Evolutionary conservation across 805 yeast genomes (phyloP).

Genomic region (Cyberlindnera nakhonratchasimensis): DNA sequence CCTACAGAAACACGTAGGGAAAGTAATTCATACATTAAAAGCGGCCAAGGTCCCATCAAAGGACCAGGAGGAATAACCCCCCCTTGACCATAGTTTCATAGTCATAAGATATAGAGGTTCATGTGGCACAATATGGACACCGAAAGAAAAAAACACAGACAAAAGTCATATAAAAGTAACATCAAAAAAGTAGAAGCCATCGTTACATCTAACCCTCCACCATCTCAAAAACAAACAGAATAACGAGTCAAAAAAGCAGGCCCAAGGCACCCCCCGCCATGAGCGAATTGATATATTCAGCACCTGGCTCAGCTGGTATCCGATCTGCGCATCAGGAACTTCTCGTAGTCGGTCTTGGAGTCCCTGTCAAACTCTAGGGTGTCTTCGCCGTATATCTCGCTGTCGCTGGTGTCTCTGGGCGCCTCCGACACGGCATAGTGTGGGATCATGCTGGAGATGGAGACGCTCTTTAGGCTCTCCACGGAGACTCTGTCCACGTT

Average conservation of each 20-base stretch:
- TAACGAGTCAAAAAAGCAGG: too few species aligned
- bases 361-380: slow-evolving; percentile 21
- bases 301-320: neutral
- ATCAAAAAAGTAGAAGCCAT: too few species aligned
- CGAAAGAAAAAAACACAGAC: neutral
- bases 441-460: slow-evolving; percentile 29
- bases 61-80: neutral
- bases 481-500: slow-evolving; percentile 21
- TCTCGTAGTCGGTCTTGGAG: slow-evolving; percentile 22
- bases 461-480: slow-evolving; percentile 23
- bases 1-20: too few species aligned
- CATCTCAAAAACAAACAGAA: too few species aligned
- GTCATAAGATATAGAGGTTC: neutral
- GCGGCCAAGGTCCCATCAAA: neutral
- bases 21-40: slow-evolving; percentile 4
- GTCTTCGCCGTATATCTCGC: slow-evolving; percentile 14
- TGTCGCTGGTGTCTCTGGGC: slow-evolving; percentile 11
- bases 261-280: too few species aligned
- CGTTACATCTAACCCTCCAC: too few species aligned
- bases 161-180: neutral
- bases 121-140: neutral
- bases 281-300: neutral
- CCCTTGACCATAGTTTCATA: too few species aligned
- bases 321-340: slow-evolving; percentile 19
- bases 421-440: slow-evolving; percentile 22